These are phyloP conservation scores for Rhizophagus sp. DNA, from an alignment of 192 early-diverging fungal genomes.

Conservation along the genomic window DNA sequence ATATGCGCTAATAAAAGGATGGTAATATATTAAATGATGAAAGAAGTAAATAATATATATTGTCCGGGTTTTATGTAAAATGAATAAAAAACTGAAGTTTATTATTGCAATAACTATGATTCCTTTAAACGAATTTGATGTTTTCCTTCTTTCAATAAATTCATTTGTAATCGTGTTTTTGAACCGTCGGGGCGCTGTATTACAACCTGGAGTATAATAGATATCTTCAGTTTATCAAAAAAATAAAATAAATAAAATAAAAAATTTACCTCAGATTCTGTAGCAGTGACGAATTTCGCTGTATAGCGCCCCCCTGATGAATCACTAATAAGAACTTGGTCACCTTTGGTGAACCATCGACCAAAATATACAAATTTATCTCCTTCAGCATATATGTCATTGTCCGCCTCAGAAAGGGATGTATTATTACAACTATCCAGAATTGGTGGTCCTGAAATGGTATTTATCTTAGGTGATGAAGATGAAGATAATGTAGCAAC, in stretches of 20 bases:
- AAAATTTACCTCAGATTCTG: constrained; percentile 17
- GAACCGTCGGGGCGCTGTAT: constrained; percentile 29
- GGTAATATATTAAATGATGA: neutral
- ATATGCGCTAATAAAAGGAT: neutral
- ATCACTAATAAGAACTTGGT: constrained; percentile 27
- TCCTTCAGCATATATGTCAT: neutral
- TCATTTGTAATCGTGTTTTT: constrained; percentile 22
- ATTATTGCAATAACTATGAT: constrained; percentile 9
- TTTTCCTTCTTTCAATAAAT: constrained; percentile 24
- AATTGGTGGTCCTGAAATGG: constrained; percentile 1
- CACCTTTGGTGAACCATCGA: constrained; percentile 6
- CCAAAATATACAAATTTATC: constrained; percentile 15
- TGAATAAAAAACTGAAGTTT: neutral
- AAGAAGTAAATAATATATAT: neutral
- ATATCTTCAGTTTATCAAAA: too few species aligned
- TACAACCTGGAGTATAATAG: neutral
- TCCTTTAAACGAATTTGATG: constrained; percentile 31
- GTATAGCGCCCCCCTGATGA: constrained; percentile 26
- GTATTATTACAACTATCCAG: constrained; percentile 11
- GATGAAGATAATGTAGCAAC: neutral
- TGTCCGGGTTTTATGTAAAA: neutral
- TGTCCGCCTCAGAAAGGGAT: neutral
- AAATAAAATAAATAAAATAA: neutral
- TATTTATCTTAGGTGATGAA: neutral
- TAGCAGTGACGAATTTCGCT: constrained; percentile 21